phyloP scores from a whole-genome alignment of 805 yeast genomes.

The Wickerhamomyces rabaulensis region DNA sequence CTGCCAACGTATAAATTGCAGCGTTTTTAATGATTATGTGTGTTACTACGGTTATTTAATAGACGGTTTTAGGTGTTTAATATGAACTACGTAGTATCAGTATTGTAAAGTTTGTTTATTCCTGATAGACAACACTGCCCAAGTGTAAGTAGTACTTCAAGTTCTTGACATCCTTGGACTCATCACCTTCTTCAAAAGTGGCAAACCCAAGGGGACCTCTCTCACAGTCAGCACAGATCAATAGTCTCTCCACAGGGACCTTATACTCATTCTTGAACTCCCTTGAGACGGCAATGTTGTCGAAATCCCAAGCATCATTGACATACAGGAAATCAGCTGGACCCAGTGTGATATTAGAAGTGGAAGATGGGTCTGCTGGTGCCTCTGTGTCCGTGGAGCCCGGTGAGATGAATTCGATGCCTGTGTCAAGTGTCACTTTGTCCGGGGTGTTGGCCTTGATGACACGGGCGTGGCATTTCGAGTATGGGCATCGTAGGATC shows the following conservation, averaged over 20 bases:
- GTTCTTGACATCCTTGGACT: constrained; percentile 30
- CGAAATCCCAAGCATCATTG: constrained; percentile 71
- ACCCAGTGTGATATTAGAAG: constrained; percentile 1
- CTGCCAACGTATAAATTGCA: no score
- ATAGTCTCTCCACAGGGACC: constrained; percentile 40
- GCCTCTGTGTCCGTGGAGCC: background rate
- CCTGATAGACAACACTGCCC: constrained; percentile 39
- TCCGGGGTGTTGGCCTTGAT: constrained; percentile 9
- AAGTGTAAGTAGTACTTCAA: constrained; percentile 41
- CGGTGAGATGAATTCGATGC: constrained; percentile 1
- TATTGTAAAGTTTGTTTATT: background rate
- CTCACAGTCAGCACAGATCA: constrained; percentile 75
- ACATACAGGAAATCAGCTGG: constrained; percentile 34
- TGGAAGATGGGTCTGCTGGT: constrained; percentile 2
- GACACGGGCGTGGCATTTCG: constrained; percentile 22
- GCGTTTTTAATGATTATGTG: background rate
- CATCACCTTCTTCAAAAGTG: constrained; percentile 27
- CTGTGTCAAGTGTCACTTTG: background rate
- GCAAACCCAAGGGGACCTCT: constrained; percentile 75
- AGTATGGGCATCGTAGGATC: constrained; percentile 20
- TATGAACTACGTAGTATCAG: background rate
- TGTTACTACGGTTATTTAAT: background rate
- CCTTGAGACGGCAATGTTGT: constrained; percentile 68
- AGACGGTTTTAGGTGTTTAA: background rate
- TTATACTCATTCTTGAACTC: constrained; percentile 16